Evolutionary conservation across 192 early-diverging fungal species (phyloP).

Genomic region (Rhizophagus clarus): DNA sequence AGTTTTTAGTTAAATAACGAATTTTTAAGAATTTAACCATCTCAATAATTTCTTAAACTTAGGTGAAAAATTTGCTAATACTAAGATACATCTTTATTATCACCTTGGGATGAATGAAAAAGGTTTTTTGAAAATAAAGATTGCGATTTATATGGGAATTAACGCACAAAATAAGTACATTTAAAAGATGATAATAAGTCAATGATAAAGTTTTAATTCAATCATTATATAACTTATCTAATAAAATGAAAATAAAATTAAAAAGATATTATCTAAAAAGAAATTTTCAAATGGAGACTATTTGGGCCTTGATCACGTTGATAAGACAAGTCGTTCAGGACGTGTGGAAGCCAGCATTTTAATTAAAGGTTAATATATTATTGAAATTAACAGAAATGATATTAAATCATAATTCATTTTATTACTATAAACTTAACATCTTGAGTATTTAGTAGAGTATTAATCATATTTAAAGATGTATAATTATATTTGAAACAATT

Average conservation of each 20-base stretch:
- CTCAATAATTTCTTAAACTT: constrained; percentile 12
- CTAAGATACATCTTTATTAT: constrained; percentile 70
- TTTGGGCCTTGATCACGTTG: constrained; percentile 57
- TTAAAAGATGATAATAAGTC: too few species aligned
- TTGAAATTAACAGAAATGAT: too few species aligned
- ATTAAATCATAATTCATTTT: too few species aligned
- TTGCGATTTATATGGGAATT: constrained; percentile 44
- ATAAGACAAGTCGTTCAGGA: constrained; percentile 46
- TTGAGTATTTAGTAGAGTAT: too few species aligned
- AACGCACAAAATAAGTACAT: constrained; percentile 10
- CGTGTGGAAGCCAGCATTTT: constrained; percentile 38
- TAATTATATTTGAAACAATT: too few species aligned
- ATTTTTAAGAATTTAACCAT: background rate
- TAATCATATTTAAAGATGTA: too few species aligned
- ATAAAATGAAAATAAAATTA: constrained; percentile 38
- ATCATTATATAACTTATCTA: too few species aligned
- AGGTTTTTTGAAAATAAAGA: constrained; percentile 75
- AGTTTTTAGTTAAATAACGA: background rate
- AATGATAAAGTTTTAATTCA: too few species aligned
- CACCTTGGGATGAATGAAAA: constrained; percentile 80
- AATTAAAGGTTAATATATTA: constrained; percentile 43
- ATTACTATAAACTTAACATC: too few species aligned
- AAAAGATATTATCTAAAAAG: constrained; percentile 35
- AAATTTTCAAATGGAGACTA: constrained; percentile 37
- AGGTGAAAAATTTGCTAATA: constrained; percentile 70